These are phyloP conservation scores for Nakazawaea wyomingensis DNA, from an alignment of 805 yeast genomes.

Conservation along the genomic window DNA sequence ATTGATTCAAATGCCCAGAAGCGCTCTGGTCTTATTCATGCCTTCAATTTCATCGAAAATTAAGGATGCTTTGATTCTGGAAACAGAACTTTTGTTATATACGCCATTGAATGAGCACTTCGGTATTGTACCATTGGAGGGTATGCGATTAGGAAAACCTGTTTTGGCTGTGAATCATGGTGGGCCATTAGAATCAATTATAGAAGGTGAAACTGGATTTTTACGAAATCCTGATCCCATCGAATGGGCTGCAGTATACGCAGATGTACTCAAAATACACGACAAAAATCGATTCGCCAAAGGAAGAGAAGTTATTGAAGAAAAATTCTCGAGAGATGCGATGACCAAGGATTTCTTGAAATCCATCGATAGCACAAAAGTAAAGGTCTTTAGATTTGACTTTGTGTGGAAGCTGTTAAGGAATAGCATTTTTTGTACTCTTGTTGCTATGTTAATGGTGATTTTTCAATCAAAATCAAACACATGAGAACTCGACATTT, in stretches of 20 bases:
- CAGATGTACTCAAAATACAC: constrained; percentile 29
- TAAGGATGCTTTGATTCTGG: constrained; percentile 56
- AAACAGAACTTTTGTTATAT: constrained; percentile 62
- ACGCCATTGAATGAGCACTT: constrained; percentile 94
- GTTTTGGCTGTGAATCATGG: constrained; percentile 86
- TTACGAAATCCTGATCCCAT: constrained; percentile 41
- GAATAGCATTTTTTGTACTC: neutral
- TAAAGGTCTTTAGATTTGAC: constrained; percentile 11
- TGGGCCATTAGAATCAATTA: constrained; percentile 85
- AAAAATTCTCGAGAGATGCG: constrained; percentile 39
- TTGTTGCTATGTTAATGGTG: neutral
- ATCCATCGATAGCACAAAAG: constrained; percentile 11
- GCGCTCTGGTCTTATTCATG: constrained; percentile 57
- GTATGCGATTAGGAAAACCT: constrained; percentile 79
- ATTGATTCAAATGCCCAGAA: constrained; percentile 22
- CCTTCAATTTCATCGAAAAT: constrained; percentile 71
- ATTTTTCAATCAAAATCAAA: too few relatives aligned
- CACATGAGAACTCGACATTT: too few relatives aligned
- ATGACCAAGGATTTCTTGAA: constrained; percentile 31
- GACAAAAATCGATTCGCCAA: constrained; percentile 17
- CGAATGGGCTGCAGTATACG: constrained; percentile 52
- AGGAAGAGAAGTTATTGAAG: constrained; percentile 32
- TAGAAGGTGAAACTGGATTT: constrained; percentile 60
- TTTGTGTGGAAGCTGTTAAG: neutral
- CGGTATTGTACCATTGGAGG: constrained; percentile 96